Evolutionary conservation across 2,329 filamentous ascomycete species (phyloP).

Genomic region (Venturia aucupariae): DNA sequence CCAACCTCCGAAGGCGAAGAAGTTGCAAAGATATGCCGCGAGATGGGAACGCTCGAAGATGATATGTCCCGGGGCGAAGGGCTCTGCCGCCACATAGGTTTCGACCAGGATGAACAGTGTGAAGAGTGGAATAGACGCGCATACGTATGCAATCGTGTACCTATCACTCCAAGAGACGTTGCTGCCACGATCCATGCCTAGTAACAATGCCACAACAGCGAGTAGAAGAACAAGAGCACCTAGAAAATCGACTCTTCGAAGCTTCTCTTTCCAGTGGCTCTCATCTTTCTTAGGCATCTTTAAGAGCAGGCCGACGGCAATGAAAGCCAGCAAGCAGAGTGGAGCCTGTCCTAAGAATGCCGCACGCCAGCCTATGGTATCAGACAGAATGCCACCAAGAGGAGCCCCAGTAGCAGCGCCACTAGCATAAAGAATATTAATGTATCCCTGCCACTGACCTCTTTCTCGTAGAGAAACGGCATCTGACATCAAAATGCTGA

Average conservation of each 20-base stretch:
- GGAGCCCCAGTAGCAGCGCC: constrained; percentile 63
- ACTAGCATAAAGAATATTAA: constrained; percentile 62
- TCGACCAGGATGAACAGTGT: constrained; percentile 61
- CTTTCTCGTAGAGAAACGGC: constrained; percentile 59
- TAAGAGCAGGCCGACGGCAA: constrained; percentile 54
- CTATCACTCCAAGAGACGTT: constrained; percentile 59
- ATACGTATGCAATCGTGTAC: constrained; percentile 49
- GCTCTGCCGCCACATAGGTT: constrained; percentile 55
- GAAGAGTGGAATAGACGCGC: constrained; percentile 50
- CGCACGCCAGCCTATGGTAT: constrained; percentile 69
- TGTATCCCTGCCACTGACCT: constrained; percentile 63
- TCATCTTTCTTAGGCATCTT: constrained; percentile 50
- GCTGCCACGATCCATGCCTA: constrained; percentile 64
- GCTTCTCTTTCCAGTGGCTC: constrained; percentile 55
- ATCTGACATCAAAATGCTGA: constrained; percentile 61
- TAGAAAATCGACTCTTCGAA: constrained; percentile 62
- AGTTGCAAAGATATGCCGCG: constrained; percentile 61
- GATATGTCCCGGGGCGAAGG: constrained; percentile 66
- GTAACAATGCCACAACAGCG: constrained; percentile 56
- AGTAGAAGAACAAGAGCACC: constrained; percentile 58
- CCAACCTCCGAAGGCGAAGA: constrained; percentile 57
- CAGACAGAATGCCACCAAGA: constrained; percentile 60
- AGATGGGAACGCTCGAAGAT: constrained; percentile 60
- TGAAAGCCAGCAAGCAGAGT: constrained; percentile 55
- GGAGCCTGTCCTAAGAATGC: constrained; percentile 65